Conservation (phyloP, 1,284 basidiomycete species). For the Irpex lacteus region DNA sequence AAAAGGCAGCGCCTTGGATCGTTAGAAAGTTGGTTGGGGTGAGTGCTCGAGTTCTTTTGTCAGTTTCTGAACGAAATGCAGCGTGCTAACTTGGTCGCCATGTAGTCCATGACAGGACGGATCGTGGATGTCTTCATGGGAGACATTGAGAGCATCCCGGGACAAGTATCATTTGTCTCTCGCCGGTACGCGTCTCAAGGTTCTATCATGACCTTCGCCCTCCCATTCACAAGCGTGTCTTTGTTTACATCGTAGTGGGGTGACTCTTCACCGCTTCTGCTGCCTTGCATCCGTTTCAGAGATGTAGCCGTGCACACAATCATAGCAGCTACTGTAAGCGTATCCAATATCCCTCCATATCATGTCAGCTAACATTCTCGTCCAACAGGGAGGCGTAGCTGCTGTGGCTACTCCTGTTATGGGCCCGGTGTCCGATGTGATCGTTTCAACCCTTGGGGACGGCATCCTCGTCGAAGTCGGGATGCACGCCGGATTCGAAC, state of each 20-base stretch:
- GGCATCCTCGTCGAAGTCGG: constrained; percentile 55
- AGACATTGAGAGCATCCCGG: constrained; percentile 59
- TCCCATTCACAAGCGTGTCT: background rate
- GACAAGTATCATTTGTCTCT: constrained; percentile 58
- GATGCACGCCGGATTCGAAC: constrained; percentile 51
- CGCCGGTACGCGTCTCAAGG: constrained; percentile 41
- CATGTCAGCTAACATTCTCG: background rate
- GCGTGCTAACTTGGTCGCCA: background rate
- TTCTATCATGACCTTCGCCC: constrained; percentile 12
- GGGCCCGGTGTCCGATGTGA: constrained; percentile 50
- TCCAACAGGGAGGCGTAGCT: constrained; percentile 52
- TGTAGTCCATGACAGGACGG: constrained; percentile 60
- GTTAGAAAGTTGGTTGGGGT: constrained; percentile 63
- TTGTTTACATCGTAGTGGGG: constrained; percentile 45
- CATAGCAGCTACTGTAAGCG: constrained; percentile 54
- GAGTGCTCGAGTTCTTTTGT: constrained; percentile 2
- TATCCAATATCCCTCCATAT: background rate
- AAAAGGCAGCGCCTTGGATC: constrained; percentile 61
- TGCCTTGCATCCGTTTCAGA: constrained; percentile 65
- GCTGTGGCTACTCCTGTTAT: constrained; percentile 54
- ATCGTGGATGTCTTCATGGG: constrained; percentile 66
- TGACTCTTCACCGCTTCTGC: constrained; percentile 58
- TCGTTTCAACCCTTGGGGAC: constrained; percentile 50
- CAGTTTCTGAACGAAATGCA: background rate
- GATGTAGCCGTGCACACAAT: constrained; percentile 62